Evolutionary conservation across 129 eudicot genomes (phyloP), one percentile per base, ranked within the genome.

Genomic region (Lonicera japonica): DNA sequence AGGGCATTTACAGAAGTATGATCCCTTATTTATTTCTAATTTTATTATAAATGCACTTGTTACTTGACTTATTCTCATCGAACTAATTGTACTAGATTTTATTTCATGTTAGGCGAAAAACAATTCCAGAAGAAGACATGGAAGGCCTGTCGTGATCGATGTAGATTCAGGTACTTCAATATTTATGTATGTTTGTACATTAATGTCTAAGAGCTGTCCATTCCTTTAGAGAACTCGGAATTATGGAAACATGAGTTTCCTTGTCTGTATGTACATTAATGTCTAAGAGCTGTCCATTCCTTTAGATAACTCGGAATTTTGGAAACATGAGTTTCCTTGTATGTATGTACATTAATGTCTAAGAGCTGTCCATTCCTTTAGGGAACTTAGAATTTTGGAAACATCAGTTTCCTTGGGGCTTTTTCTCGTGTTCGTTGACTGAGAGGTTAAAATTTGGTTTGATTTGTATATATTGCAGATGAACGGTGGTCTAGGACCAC

Each of bases 1-100:
- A 78, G 83, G 70, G 95, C 95, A 40, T 84, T 92, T 69, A 89
- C 80, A 24, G 86, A 77, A 72, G 98, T 87, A 79, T 55, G 43
- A 11, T 29, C 48, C 65, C 50, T 56, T 14, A 45, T 56, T 43
- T 21, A 21, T 60, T 40, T 22, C 25, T 48, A 1, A 41, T 9
- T 56, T 47, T 64, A 50, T 63, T 25, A n/a, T 4, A 15, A 29
- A 2, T 8, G 16, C 1, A 2, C 8, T 11, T 43, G 50, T 43
- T 43, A 43, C 1, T 8, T 43, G 50, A 1, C 16, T 43, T 43
- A 43, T 14, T 43, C 21, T 10, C 8, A 11, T 43, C 50, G 4
- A 47, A n/a, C 41, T 58, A 58, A 47, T 66, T 4, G 58, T 19
- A 63, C 41, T 22, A 29, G 22, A 11, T 16, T 50, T 57, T 46